A percentile compares a stretch with the other conserved stretches of the same genome.
phyloP scores from a whole-genome alignment of 2,329 filamentous ascomycete species.

The Penicillium decumbens region DNA sequence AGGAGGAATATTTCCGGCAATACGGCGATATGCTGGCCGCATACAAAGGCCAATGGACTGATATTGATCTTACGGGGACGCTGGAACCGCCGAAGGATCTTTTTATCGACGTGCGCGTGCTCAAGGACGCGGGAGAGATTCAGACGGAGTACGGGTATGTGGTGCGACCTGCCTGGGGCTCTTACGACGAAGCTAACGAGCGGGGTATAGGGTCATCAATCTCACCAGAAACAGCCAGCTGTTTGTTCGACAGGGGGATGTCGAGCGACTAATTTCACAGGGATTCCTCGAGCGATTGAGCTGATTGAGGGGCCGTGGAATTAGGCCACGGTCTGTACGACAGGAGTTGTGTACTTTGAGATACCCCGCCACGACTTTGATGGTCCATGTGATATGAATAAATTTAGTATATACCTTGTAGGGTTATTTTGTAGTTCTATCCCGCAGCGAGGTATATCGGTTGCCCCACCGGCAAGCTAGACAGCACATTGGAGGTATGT shows the following conservation, averaged over 20 bases:
- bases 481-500: neutral
- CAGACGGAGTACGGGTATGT: slow-evolving; percentile 96
- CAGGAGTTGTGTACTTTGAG: slow-evolving; percentile 14
- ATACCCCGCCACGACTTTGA: slow-evolving; percentile 12
- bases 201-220: slow-evolving; percentile 60
- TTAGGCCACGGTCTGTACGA: neutral
- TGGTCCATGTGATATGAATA: neutral
- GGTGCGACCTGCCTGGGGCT: neutral
- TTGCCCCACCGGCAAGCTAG: neutral
- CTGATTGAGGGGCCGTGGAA: slow-evolving; percentile 46
- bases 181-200: neutral
- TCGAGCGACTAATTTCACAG: slow-evolving; percentile 88
- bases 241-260: slow-evolving; percentile 91
- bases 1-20: slow-evolving; percentile 90
- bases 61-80: slow-evolving; percentile 90
- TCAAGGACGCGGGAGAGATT: slow-evolving; percentile 96
- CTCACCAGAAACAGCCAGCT: slow-evolving; percentile 98
- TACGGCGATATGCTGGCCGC: slow-evolving; percentile 91
- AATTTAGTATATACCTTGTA: too few species aligned
- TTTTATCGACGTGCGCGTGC: slow-evolving; percentile 92
- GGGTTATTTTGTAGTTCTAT: neutral
- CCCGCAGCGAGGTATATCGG: neutral
- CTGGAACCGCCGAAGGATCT: slow-evolving; percentile 90
- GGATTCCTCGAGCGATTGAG: slow-evolving; percentile 88
- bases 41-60: slow-evolving; percentile 97